Conservation (phyloP, 345 rosid genomes). For the Adansonia digitata region DNA sequence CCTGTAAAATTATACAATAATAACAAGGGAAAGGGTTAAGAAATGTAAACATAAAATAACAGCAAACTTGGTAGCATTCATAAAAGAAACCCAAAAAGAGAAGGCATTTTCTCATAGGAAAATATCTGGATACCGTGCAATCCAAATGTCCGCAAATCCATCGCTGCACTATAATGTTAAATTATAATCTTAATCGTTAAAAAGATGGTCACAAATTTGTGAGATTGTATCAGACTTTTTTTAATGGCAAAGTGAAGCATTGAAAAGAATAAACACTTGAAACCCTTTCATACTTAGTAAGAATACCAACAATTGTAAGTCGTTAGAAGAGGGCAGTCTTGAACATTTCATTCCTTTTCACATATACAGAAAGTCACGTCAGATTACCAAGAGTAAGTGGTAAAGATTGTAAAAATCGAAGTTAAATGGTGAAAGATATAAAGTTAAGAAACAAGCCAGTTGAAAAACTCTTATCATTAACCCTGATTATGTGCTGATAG, state of each 20-base stretch:
- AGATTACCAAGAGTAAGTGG: slow-evolving; percentile 12
- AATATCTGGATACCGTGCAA: not conserved
- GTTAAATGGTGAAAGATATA: not conserved
- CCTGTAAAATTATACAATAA: slow-evolving; percentile 63
- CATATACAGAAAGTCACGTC: slow-evolving; percentile 13
- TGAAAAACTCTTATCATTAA: not conserved
- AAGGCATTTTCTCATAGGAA: not conserved
- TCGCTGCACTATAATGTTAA: slow-evolving; percentile 6
- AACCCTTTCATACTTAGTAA: not conserved
- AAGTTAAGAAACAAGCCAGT: not conserved
- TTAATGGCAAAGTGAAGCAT: not conserved
- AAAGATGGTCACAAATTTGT: not conserved
- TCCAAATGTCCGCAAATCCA: slow-evolving; percentile 5
- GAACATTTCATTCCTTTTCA: slow-evolving; percentile 20
- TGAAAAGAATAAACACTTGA: not conserved
- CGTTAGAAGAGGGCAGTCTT: not conserved
- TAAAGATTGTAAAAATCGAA: not conserved
- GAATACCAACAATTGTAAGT: not conserved
- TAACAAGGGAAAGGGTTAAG: slow-evolving; percentile 49
- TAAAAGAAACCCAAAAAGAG: not conserved
- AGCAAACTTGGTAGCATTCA: slow-evolving; percentile 6
- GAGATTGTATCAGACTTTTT: not conserved
- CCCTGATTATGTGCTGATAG: not conserved
- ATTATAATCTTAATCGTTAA: slow-evolving; percentile 8
- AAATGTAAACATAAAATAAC: slow-evolving; percentile 26